phyloP scores from a whole-genome alignment of 2,329 filamentous ascomycete genomes.

The Claviceps sp. region DNA sequence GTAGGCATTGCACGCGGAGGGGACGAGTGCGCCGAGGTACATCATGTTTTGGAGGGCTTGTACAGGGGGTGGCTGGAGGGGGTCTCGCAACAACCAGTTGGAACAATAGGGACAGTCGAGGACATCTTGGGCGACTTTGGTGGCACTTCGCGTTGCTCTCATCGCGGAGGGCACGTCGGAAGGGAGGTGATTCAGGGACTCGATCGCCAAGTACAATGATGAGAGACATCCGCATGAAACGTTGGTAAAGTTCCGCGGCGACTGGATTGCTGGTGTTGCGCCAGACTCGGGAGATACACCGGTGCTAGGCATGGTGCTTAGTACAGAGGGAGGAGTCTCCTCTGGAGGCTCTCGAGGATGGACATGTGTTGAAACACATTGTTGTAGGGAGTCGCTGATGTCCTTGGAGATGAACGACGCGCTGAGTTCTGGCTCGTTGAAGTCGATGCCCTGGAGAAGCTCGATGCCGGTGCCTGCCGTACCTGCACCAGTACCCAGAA shows the following conservation, averaged over 20 bases:
- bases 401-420: slow-evolving; percentile 17
- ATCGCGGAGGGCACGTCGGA: slow-evolving; percentile 32
- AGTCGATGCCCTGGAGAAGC: slow-evolving; percentile 19
- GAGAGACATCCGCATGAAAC: slow-evolving; percentile 34
- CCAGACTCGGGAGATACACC: slow-evolving; percentile 8
- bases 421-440: slow-evolving; percentile 17
- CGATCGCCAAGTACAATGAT: slow-evolving; percentile 35
- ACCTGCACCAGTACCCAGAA: slow-evolving; percentile 6
- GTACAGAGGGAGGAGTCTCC: slow-evolving; percentile 10
- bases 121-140: slow-evolving; percentile 35
- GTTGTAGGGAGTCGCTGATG: slow-evolving; percentile 15
- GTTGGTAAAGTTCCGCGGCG: slow-evolving; percentile 14
- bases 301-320: slow-evolving; percentile 12
- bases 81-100: slow-evolving; percentile 21
- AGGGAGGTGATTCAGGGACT: slow-evolving; percentile 34
- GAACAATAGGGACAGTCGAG: slow-evolving; percentile 39
- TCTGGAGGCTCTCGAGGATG: slow-evolving; percentile 8
- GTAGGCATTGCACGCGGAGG: slow-evolving; percentile 24
- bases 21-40: slow-evolving; percentile 43
- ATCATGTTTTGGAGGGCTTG: slow-evolving; percentile 44
- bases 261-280: not conserved
- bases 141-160: slow-evolving; percentile 32
- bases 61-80: slow-evolving; percentile 25
- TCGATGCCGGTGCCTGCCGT: slow-evolving; percentile 13
- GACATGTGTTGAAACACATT: slow-evolving; percentile 13